phyloP scores from a whole-genome alignment of 2,329 filamentous ascomycete species.

The Colletotrichum paranaense region DNA sequence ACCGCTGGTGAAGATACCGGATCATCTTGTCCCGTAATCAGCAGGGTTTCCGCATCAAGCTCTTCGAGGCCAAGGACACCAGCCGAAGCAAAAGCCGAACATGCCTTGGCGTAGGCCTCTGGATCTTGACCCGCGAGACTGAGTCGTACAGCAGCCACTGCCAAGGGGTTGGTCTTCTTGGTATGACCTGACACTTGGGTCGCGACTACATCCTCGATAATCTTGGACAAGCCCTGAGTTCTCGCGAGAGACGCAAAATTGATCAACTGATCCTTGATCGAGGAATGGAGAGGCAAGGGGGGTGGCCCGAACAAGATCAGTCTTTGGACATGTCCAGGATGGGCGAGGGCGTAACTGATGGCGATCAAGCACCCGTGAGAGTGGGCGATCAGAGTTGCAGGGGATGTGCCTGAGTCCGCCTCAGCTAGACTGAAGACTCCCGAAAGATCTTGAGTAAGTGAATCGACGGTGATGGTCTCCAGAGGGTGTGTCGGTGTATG shows the following conservation, averaged over 20 bases:
- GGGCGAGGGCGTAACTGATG: conserved; percentile 50
- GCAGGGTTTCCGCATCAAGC: conserved; percentile 46
- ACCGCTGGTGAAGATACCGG: conserved; percentile 50
- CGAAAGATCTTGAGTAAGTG: conserved; percentile 54
- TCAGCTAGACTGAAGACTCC: conserved; percentile 49
- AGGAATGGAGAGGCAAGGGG: conserved; percentile 54
- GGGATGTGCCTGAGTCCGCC: conserved; percentile 39
- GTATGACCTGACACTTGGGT: conserved; percentile 50
- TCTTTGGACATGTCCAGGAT: conserved; percentile 53
- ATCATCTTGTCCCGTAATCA: conserved; percentile 60
- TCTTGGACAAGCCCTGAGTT: conserved; percentile 54
- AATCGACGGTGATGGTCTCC: conserved; percentile 53
- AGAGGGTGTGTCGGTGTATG: conserved; percentile 61
- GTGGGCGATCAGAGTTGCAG: conserved; percentile 59
- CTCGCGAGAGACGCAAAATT: conserved; percentile 54
- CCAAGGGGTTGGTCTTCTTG: conserved; percentile 51
- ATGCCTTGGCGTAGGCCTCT: conserved; percentile 67
- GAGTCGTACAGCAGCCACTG: conserved; percentile 52
- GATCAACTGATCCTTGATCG: conserved; percentile 41
- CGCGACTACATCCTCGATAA: conserved; percentile 51
- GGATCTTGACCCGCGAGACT: conserved; percentile 60
- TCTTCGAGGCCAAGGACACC: conserved; percentile 44
- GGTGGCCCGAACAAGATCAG: conserved; percentile 61
- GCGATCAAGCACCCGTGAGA: conserved; percentile 63
- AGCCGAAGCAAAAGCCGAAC: conserved; percentile 56